Percentiles rank a stretch among this genome's conserved stretches.
These are phyloP conservation scores for Sphagnum tenellum DNA, from an alignment of 225 moss, liverwort and hornwort species.

Conservation along the genomic window DNA sequence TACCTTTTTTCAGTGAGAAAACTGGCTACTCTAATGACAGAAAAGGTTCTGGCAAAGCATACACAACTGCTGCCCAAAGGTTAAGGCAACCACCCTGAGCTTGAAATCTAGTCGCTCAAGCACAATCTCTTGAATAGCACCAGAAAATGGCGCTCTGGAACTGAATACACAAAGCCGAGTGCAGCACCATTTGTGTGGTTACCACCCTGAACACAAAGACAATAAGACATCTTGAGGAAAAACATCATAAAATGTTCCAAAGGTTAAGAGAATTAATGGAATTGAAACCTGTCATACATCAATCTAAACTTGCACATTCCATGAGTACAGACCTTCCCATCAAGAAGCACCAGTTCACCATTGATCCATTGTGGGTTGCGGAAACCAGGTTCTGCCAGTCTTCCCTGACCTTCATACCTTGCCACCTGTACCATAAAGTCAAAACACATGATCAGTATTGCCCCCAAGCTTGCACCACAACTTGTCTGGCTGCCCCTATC, in stretches of 20 bases:
- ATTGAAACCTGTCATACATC: too few relatives aligned
- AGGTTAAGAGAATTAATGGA: too few relatives aligned
- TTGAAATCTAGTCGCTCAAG: constrained; percentile 37
- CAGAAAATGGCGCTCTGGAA: constrained; percentile 94
- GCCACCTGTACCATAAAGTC: constrained; percentile 42
- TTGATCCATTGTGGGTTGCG: constrained; percentile 99
- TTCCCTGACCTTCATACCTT: constrained; percentile 98
- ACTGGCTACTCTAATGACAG: too few relatives aligned
- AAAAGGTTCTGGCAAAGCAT: too few relatives aligned
- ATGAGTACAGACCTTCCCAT: constrained; percentile 62
- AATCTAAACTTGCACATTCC: too few relatives aligned
- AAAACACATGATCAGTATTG: not conserved
- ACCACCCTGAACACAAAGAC: constrained; percentile 53
- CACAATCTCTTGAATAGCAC: constrained; percentile 91
- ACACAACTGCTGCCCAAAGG: too few relatives aligned
- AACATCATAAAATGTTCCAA: too few relatives aligned
- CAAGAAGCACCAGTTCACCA: constrained; percentile 92
- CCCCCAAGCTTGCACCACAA: not conserved
- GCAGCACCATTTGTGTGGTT: constrained; percentile 97
- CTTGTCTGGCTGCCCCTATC: not conserved
- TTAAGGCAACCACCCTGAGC: too few relatives aligned
- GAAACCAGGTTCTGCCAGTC: constrained; percentile 96
- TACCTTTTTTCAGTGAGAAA: too few relatives aligned
- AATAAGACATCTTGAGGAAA: not conserved
- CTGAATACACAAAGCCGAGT: constrained; percentile 94